These are phyloP conservation scores for Coemansia sp. DNA, from an alignment of 192 early-diverging fungal species.

Conservation along the genomic window DNA sequence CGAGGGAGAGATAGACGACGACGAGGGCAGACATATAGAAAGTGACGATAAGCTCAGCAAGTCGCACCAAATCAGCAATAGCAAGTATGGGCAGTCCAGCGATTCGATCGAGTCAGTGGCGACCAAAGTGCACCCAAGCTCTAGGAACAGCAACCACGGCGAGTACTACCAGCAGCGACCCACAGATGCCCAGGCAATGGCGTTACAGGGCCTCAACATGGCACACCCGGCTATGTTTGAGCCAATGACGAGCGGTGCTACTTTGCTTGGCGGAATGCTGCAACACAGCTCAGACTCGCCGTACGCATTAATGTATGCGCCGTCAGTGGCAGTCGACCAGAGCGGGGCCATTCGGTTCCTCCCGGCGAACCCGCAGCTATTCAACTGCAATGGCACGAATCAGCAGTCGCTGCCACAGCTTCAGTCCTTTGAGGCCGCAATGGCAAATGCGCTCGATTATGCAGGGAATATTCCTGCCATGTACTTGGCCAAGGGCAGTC, in stretches of 20 bases:
- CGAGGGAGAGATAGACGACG: slow-evolving; percentile 12
- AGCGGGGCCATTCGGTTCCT: slow-evolving; percentile 3
- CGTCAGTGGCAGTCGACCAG: background rate
- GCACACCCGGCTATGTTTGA: background rate
- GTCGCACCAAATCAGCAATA: background rate
- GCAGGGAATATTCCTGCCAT: slow-evolving; percentile 3
- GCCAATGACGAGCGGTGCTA: background rate
- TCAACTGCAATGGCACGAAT: background rate
- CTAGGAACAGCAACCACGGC: background rate
- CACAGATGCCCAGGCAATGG: background rate
- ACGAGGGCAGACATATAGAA: background rate
- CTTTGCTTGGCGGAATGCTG: background rate
- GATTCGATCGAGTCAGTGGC: slow-evolving; percentile 8
- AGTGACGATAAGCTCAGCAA: slow-evolving; percentile 1
- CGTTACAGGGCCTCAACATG: slow-evolving; percentile 2
- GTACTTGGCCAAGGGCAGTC: slow-evolving; percentile 4
- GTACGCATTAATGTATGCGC: background rate
- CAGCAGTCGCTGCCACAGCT: background rate
- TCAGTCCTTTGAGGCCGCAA: background rate
- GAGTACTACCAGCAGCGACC: slow-evolving; percentile 2
- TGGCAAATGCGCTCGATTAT: slow-evolving; percentile 2
- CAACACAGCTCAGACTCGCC: background rate
- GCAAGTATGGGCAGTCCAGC: background rate
- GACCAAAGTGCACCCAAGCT: slow-evolving; percentile 9
- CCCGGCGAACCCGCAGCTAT: background rate